These are phyloP conservation scores for Fomitiporia mediterranea DNA, from an alignment of 1,284 basidiomycete genomes.

Conservation along the genomic window DNA sequence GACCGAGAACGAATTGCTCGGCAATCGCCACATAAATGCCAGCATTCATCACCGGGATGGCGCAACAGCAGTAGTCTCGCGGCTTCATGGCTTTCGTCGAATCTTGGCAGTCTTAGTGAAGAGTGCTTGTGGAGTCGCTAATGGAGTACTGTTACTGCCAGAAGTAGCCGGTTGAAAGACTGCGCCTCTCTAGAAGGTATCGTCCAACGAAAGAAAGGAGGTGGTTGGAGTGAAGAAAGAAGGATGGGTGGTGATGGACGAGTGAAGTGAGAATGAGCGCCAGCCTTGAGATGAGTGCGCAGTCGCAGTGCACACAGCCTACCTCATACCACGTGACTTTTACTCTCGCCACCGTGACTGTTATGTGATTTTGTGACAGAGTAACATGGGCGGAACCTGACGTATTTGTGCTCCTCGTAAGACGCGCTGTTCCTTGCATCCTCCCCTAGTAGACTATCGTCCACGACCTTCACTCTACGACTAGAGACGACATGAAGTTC, in stretches of 20 bases:
- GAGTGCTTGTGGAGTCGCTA: background rate
- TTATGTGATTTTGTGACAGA: background rate
- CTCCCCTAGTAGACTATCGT: conserved; percentile 1
- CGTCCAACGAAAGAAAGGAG: background rate
- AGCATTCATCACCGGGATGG: conserved; percentile 80
- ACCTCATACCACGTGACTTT: background rate
- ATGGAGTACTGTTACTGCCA: background rate
- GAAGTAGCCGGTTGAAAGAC: background rate
- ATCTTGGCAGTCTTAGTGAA: background rate
- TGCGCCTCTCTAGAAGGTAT: background rate
- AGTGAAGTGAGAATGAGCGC: background rate
- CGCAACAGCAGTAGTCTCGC: conserved; percentile 77
- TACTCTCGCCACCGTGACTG: too few relatives aligned
- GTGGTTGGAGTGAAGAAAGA: background rate
- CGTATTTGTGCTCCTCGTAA: background rate
- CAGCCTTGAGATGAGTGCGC: background rate
- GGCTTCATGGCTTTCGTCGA: conserved; percentile 46
- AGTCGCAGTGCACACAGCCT: background rate
- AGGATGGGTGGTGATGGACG: background rate
- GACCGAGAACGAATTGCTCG: conserved; percentile 68
- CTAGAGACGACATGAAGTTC: conserved; percentile 7
- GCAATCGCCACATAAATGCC: conserved; percentile 79
- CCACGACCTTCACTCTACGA: background rate
- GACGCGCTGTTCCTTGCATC: background rate
- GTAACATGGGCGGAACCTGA: background rate